Percentiles rank a stretch among this genome's conserved stretches.
Evolutionary conservation across 768 basidiomycete species (phyloP).

Genomic region (Boletus pseudopeckii): DNA sequence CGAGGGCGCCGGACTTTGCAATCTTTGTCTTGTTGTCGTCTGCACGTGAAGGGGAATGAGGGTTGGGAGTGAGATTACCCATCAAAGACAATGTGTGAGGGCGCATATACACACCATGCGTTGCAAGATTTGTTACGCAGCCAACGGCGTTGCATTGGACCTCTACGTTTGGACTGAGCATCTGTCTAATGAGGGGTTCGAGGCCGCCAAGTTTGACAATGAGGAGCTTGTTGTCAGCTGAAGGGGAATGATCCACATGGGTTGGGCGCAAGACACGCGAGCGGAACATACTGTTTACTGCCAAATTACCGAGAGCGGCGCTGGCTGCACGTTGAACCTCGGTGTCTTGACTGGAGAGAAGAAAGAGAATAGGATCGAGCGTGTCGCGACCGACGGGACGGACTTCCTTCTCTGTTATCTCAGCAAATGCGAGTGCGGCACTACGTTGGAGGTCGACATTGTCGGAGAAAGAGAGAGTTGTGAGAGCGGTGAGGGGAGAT

Average conservation of each 20-base stretch:
- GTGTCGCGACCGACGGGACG: constrained; percentile 95
- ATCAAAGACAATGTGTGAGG: not conserved
- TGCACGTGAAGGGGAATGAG: constrained; percentile 30
- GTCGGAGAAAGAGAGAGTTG: constrained; percentile 96
- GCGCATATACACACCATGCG: constrained; percentile 68
- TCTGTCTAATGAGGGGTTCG: constrained; percentile 96
- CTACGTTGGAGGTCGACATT: constrained; percentile 98
- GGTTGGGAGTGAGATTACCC: constrained; percentile 2
- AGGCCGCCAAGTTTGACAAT: constrained; percentile 97
- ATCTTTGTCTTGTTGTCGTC: constrained; percentile 99
- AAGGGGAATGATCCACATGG: constrained; percentile 8
- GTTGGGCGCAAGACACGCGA: constrained; percentile 13
- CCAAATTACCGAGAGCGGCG: constrained; percentile 95
- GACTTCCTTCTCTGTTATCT: constrained; percentile 99
- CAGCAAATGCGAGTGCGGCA: constrained; percentile 96
- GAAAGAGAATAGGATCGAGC: constrained; percentile 95
- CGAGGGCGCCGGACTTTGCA: constrained; percentile 97
- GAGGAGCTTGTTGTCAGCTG: constrained; percentile 98
- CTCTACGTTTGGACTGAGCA: constrained; percentile 98
- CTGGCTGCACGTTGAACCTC: constrained; percentile 98
- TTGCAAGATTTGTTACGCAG: constrained; percentile 97
- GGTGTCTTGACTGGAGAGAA: constrained; percentile 95
- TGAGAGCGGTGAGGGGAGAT: constrained; percentile 86
- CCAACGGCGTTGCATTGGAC: constrained; percentile 99
- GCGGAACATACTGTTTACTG: constrained; percentile 84